These are phyloP conservation scores for Ganoderma leucocontextum DNA, from an alignment of 1,284 basidiomycete species.

Conservation along the genomic window DNA sequence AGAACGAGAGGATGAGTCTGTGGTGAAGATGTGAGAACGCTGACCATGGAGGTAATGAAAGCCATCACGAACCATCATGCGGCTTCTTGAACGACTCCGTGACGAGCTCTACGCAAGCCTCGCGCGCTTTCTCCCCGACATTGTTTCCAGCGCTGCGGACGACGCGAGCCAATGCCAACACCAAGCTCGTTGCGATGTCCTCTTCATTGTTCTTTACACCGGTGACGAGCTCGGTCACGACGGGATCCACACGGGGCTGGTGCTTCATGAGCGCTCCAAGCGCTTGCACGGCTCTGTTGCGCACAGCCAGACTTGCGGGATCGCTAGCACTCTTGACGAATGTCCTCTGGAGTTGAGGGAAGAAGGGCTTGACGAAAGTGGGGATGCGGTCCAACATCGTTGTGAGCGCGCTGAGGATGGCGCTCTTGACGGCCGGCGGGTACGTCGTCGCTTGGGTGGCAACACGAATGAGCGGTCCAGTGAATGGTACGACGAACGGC, in stretches of 20 bases:
- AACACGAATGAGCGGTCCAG: constrained; percentile 95
- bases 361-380: constrained; percentile 95
- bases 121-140: constrained; percentile 79
- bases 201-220: constrained; percentile 77
- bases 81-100: constrained; percentile 81
- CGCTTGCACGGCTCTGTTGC: constrained; percentile 84
- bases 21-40: background rate
- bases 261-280: constrained; percentile 93
- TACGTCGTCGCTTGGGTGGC: constrained; percentile 89
- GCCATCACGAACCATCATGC: constrained; percentile 66
- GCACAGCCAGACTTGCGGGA: constrained; percentile 80
- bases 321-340: constrained; percentile 96
- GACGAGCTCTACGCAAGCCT: constrained; percentile 79
- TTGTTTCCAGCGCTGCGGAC: constrained; percentile 78
- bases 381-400: constrained; percentile 89
- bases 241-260: constrained; percentile 86
- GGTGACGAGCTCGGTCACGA: constrained; percentile 87
- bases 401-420: constrained; percentile 84
- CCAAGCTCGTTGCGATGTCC: constrained; percentile 77
- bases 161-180: constrained; percentile 82
- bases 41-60: background rate
- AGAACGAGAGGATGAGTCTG: constrained; percentile 80
- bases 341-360: constrained; percentile 96
- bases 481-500: constrained; percentile 96
- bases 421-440: constrained; percentile 91